Base-by-base conservation (phyloP, 2,329 filamentous ascomycete species). In the Exophiala sp. region DNA sequence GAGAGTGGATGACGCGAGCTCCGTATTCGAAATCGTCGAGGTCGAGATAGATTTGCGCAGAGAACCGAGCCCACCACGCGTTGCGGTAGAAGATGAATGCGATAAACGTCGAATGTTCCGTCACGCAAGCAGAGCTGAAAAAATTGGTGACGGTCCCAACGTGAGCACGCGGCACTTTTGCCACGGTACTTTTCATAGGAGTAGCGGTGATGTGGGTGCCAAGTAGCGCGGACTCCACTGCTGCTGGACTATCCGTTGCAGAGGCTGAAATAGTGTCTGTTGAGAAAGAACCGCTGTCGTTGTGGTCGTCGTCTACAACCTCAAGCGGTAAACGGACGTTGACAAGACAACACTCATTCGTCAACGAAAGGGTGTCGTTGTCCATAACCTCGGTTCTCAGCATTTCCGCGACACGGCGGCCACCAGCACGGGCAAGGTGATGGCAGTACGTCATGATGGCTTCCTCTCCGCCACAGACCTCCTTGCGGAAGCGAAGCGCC, bases 21-120 rank as follows among this genome's bases (percentile, higher is more conserved):
- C 6, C 35, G 10, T 39, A 39, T 14, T 49, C 81, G 65, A 92
- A 95, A 69, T 96, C 90, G 8, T 76, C 76, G 59, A 85, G 66
- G 16, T 88, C 88, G 11, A 96, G 71, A 67, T 92, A 96, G 0
- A 94, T 79, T 75, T 95, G 89, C 10, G 82, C 88, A 66, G 87
- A 90, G 42, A 95, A 64, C 43, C 91, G 75, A 0, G 79, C 75
- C 87, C 87, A 96, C 67, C 84, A 80, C 44, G 75, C 75, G 0
- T 78, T 78, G 0, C 70, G 76, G 59, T 90, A 83, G 5, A 77
- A 69, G 51, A 83, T 82, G 89, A 62, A 39, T 7, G 5, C 5
- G 5, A 39, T 7, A 16, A 39, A 39, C 18, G 35, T 39, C 11
- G 6, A 5, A 11, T 39, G 11, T 11, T 12, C 11, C 5, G 5